Evolutionary conservation across 371 early-diverging fungal species (phyloP), one percentile per base, ranked within the genome.

Genomic region (Mucor plumbeus): DNA sequence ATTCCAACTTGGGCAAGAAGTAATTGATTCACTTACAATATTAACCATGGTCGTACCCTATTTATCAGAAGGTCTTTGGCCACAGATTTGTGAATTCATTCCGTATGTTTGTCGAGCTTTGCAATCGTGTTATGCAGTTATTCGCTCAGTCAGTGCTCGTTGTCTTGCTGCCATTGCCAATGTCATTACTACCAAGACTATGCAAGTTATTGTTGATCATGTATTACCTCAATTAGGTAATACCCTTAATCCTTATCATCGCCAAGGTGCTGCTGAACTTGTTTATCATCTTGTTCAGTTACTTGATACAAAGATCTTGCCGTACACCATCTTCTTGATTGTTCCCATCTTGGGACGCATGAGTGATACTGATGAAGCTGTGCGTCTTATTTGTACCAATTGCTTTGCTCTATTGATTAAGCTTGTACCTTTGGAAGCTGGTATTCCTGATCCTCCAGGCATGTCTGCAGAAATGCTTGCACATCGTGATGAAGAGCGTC

Each of bases 281-380:
- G 78, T 85, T 13, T 85, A 88, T 69, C 85, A 88, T 57, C 73
- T 92, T 6, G 88, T 92, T 5, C 90, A 91, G 65, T 75, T 84
- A 5, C 79, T 94, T 62, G 92, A 89, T 57, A 81, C 85, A 33
- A 87, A 86, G 70, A 89, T 97, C 39, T 79, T 98, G 38, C 97
- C 98, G 1, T 99, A 97, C 70, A 92, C 97, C 21, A 91, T 97
- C 14, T 97, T 99, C 72, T 78, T 99, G 66, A 92, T 99, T 67
- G 95, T 97, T 4, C 99, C 99, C 3, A 89, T 97, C n/a, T 87
- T 99, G 36, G 95, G 96, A 35, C 90, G 98, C n/a, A 98, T 99
- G 97, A 95, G 96, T 64, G 99, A 99, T 80, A 82, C 88, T 0
- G 91, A 97, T 66, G 95, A 95, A 68, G 81, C 87, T 19, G 94